phyloP scores from a whole-genome alignment of 352 stramenopile genomes.

The Peronospora belbahrii region DNA sequence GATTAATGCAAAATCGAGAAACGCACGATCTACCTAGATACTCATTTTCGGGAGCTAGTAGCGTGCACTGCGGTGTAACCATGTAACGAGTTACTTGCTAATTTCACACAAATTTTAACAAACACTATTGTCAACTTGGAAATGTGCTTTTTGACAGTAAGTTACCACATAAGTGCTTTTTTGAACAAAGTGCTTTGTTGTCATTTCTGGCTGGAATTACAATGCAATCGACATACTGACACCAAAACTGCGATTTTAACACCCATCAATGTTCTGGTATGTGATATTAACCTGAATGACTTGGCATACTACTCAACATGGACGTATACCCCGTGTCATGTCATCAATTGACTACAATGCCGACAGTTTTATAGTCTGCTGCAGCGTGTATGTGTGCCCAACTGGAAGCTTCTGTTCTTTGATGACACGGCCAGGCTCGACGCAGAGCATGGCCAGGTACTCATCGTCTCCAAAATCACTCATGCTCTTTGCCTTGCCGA shows the following conservation, averaged over 20 bases:
- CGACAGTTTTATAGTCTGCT: slow-evolving; percentile 58
- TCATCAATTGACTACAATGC: slow-evolving; percentile 27
- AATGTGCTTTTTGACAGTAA: no score
- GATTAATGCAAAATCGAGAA: background rate
- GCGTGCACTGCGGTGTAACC: slow-evolving; percentile 28
- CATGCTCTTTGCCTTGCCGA: slow-evolving; percentile 90
- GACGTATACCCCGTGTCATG: background rate
- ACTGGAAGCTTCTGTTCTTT: slow-evolving; percentile 50
- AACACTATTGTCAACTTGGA: no score
- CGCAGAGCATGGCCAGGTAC: slow-evolving; percentile 92
- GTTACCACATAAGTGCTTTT: no score
- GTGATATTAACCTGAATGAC: no score
- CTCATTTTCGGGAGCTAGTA: slow-evolving; percentile 64
- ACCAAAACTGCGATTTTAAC: no score
- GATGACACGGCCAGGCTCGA: slow-evolving; percentile 89
- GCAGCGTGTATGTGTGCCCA: slow-evolving; percentile 52
- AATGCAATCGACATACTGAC: no score
- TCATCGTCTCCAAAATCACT: slow-evolving; percentile 92
- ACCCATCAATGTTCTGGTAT: background rate
- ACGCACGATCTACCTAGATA: slow-evolving; percentile 32
- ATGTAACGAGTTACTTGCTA: no score
- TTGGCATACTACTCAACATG: no score
- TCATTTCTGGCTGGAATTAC: no score
- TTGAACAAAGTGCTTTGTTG: no score
- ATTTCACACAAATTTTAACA: no score